A percentile compares a stretch with the other conserved stretches of the same genome.
Conservation (phyloP, 140 eudicot genomes). For the Cichorium intybus region DNA sequence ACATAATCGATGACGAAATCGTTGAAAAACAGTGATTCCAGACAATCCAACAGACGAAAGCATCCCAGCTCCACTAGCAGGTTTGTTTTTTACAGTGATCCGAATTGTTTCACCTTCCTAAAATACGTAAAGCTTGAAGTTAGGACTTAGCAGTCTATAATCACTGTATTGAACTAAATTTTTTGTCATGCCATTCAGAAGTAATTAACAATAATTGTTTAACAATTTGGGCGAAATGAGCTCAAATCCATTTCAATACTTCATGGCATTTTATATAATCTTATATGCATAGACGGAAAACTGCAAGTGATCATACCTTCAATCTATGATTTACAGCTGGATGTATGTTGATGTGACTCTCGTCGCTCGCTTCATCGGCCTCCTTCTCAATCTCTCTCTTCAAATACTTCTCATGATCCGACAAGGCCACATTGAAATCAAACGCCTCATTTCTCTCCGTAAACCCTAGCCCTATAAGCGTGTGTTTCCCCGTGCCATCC, state of each 20-base stretch:
- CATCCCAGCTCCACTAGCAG: too few species aligned
- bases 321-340: conserved; percentile 95
- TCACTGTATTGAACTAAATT: neutral
- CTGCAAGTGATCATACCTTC: conserved; percentile 48
- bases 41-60: too few species aligned
- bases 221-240: too few species aligned
- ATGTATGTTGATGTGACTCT: conserved; percentile 64
- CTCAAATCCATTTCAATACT: too few species aligned
- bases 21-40: too few species aligned
- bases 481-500: conserved; percentile 89
- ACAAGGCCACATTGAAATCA: conserved; percentile 93
- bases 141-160: neutral
- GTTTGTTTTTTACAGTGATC: conserved; percentile 84
- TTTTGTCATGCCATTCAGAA: neutral
- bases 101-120: conserved; percentile 99
- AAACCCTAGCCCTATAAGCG: conserved; percentile 89
- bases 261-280: neutral
- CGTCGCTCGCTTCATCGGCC: conserved; percentile 41
- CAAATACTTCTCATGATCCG: conserved; percentile 95
- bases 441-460: conserved; percentile 93
- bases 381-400: conserved; percentile 81
- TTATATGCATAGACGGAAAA: neutral
- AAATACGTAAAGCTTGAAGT: neutral
- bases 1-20: too few species aligned
- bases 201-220: too few species aligned